Base-by-base conservation (phyloP, 2,329 filamentous ascomycete species). In the Fusarium hainanense region DNA sequence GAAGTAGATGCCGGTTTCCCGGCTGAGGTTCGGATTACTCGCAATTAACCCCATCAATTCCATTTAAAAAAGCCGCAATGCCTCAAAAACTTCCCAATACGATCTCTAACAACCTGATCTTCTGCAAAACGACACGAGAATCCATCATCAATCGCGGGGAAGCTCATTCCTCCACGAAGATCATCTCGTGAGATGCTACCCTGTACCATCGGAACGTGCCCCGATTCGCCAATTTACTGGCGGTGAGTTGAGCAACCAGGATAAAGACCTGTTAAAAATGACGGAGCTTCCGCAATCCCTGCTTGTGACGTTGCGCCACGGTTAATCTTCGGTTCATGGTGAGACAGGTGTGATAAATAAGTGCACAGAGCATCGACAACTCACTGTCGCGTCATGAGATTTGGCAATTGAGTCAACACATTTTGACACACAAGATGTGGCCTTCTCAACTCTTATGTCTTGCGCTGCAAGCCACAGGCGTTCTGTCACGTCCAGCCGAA, bases 271-370 rank as follows among this genome's bases (percentile, higher is more conserved):
- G 51, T 27, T 47, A 12, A 25, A 21, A n/a, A n/a, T n/a, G n/a
- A n/a, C 51, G 61, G 61, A 64, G 60, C 6, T 21, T 64, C 60
- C 51, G 20, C 61, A 4, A 42, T 3, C 52, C 61, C 32, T 37
- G 61, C 13, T 6, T 20, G 25, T 66, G 62, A 54, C 63, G 54
- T 46, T 16, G 9, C 3, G 12, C 14, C 7, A 16, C 54, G 63
- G 54, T 6, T 66, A 66, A 66, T 13, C 4, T 3, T 28, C 63
- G 63, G 63, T 12, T 23, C 0, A 27, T 20, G 54, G 25, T 49
- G 30, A 50, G 46, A 21, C 20, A 28, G 43, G n/a, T 42, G 27
- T 42, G 27, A 65, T 65, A 65, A 65, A 61, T 60, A 61, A 28
- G 4, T 46, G 25, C 18, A 66, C 20, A 10, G 30, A 21, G 11